These are phyloP conservation scores for Verticillium alfalfae DNA, from an alignment of 2,329 filamentous ascomycete genomes.

Conservation along the genomic window DNA sequence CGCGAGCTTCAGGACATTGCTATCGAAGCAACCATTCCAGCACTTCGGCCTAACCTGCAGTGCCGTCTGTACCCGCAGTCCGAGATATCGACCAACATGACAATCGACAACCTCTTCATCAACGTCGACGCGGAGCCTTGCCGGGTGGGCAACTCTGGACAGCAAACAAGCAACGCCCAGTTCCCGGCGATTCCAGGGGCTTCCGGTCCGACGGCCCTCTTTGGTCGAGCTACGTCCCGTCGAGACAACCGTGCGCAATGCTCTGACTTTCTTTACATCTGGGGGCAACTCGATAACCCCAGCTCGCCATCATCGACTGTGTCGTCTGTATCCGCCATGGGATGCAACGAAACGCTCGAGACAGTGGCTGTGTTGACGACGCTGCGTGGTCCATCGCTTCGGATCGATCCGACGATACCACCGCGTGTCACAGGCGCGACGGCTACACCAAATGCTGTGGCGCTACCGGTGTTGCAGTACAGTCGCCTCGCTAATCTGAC, in stretches of 20 bases:
- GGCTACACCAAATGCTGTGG: constrained; percentile 11
- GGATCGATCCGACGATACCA: constrained; percentile 19
- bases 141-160: constrained; percentile 11
- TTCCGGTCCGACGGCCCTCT: constrained; percentile 5
- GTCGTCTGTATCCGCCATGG: constrained; percentile 22
- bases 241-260: constrained; percentile 16
- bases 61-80: constrained; percentile 15
- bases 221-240: constrained; percentile 13
- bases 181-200: background rate
- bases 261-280: constrained; percentile 26
- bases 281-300: constrained; percentile 21
- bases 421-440: constrained; percentile 20
- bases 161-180: constrained; percentile 5
- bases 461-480: constrained; percentile 21
- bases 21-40: constrained; percentile 20
- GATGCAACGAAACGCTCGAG: constrained; percentile 31
- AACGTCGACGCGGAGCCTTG: constrained; percentile 14
- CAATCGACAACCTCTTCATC: constrained; percentile 14
- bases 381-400: constrained; percentile 16
- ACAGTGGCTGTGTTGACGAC: constrained; percentile 17
- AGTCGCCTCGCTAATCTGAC: constrained; percentile 18
- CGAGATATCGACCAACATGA: constrained; percentile 17
- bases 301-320: constrained; percentile 18
- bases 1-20: background rate
- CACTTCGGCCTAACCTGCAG: constrained; percentile 22